Conservation (phyloP, 768 basidiomycete species). For the Psilocybe sp. region DNA sequence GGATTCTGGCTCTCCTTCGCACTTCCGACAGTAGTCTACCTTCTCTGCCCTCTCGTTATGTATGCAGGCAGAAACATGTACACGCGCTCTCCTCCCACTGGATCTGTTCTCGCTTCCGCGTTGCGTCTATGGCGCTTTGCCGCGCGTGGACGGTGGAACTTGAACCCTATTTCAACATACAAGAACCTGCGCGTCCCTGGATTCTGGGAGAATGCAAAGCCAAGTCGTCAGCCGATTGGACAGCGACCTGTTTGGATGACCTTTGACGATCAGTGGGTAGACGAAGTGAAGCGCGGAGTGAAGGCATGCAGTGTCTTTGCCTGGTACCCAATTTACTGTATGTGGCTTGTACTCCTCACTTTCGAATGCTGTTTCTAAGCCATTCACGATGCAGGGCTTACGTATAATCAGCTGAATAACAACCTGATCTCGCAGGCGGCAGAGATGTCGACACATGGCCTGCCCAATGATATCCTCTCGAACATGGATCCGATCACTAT, state of each 20-base stretch:
- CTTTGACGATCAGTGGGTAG: slow-evolving; percentile 78
- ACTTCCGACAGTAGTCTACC: slow-evolving; percentile 61
- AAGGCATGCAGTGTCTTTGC: slow-evolving; percentile 65
- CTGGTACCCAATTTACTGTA: slow-evolving; percentile 73
- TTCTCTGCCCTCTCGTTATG: slow-evolving; percentile 62
- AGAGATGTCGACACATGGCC: slow-evolving; percentile 65
- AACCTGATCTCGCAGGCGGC: slow-evolving; percentile 80
- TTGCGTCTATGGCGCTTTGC: slow-evolving; percentile 48
- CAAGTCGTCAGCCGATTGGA: slow-evolving; percentile 42
- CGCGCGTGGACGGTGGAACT: slow-evolving; percentile 48
- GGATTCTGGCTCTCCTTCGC: slow-evolving; percentile 68
- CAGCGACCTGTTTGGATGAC: slow-evolving; percentile 66
- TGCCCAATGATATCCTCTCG: slow-evolving; percentile 76
- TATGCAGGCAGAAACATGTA: slow-evolving; percentile 54
- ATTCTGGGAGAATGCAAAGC: slow-evolving; percentile 76
- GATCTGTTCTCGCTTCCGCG: slow-evolving; percentile 57
- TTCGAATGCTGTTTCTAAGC: too few species aligned
- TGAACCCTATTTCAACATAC: slow-evolving; percentile 48
- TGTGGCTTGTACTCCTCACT: too few species aligned
- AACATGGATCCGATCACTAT: slow-evolving; percentile 77
- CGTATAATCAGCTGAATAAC: slow-evolving; percentile 77
- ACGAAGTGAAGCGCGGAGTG: slow-evolving; percentile 69
- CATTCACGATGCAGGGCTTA: slow-evolving; percentile 57
- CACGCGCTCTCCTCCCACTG: slow-evolving; percentile 53
- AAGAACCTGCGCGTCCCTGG: slow-evolving; percentile 51